These are phyloP conservation scores for Phaeosphaeriaceae sp. DNA, from an alignment of 2,329 filamentous ascomycete species.

Conservation along the genomic window DNA sequence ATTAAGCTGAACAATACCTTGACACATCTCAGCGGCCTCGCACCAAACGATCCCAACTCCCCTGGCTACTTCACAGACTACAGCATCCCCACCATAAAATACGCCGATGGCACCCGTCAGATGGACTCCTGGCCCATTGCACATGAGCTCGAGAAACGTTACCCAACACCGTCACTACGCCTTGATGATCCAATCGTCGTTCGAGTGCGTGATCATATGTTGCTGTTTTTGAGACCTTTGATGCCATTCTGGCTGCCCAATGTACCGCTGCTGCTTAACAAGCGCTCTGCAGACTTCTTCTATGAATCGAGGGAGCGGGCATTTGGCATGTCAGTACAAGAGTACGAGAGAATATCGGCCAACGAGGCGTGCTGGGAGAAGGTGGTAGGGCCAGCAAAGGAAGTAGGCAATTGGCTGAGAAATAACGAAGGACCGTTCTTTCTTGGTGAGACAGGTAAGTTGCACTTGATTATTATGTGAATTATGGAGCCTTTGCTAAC, in stretches of 20 bases:
- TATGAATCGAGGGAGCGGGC: slow-evolving; percentile 56
- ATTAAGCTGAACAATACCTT: background rate
- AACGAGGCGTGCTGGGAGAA: slow-evolving; percentile 59
- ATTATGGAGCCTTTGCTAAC: background rate
- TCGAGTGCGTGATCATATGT: slow-evolving; percentile 54
- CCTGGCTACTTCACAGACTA: slow-evolving; percentile 51
- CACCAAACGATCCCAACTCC: slow-evolving; percentile 51
- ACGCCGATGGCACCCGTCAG: slow-evolving; percentile 63
- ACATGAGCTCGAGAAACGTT: slow-evolving; percentile 60
- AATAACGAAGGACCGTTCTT: slow-evolving; percentile 68
- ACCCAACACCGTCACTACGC: slow-evolving; percentile 65
- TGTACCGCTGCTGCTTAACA: slow-evolving; percentile 62
- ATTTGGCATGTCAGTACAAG: slow-evolving; percentile 61
- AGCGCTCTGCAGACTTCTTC: slow-evolving; percentile 63
- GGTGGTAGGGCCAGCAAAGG: slow-evolving; percentile 47
- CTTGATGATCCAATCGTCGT: slow-evolving; percentile 61
- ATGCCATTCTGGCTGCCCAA: slow-evolving; percentile 45
- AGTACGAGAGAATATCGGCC: slow-evolving; percentile 57
- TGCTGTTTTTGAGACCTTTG: slow-evolving; percentile 21
- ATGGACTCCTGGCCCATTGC: slow-evolving; percentile 71
- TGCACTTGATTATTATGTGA: slow-evolving; percentile 28
- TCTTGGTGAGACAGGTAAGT: slow-evolving; percentile 57
- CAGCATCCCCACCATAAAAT: slow-evolving; percentile 62
- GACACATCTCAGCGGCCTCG: slow-evolving; percentile 45
- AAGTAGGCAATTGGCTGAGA: slow-evolving; percentile 56